These are phyloP conservation scores for Chaetomidium leptoderma DNA, from an alignment of 495 filamentous ascomycete genomes.

Conservation along the genomic window DNA sequence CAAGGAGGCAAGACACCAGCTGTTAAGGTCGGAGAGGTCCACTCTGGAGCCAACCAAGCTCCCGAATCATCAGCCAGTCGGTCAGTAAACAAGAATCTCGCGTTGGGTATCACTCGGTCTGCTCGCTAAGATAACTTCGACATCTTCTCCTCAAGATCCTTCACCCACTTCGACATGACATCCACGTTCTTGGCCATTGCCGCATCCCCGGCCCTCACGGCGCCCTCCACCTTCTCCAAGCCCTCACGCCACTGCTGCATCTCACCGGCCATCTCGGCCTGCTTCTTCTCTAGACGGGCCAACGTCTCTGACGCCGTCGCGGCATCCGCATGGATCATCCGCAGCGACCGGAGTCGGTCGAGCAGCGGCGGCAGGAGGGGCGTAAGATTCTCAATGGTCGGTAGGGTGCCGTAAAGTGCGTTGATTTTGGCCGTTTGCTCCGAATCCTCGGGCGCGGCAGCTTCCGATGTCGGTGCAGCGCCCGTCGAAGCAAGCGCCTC, in stretches of 20 bases:
- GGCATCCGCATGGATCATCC: constrained; percentile 81
- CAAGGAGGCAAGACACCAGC: no score
- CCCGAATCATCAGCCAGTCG: not conserved
- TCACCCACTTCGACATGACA: constrained; percentile 82
- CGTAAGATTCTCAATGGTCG: constrained; percentile 80
- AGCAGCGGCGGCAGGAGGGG: constrained; percentile 82
- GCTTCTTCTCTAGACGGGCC: constrained; percentile 68
- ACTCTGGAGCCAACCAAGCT: not conserved
- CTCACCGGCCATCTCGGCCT: constrained; percentile 77
- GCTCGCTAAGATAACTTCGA: constrained; percentile 44
- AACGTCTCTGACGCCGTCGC: constrained; percentile 78
- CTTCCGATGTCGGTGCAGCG: constrained; percentile 34
- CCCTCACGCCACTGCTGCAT: constrained; percentile 83
- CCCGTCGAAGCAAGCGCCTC: constrained; percentile 52
- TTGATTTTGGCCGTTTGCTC: constrained; percentile 84
- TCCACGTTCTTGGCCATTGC: constrained; percentile 73
- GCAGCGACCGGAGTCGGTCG: constrained; percentile 76
- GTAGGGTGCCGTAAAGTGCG: constrained; percentile 82
- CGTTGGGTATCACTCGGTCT: constrained; percentile 30
- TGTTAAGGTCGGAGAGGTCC: no score
- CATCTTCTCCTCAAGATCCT: constrained; percentile 75
- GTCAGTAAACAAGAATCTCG: not conserved
- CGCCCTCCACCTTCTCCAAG: constrained; percentile 69
- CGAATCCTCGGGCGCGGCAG: constrained; percentile 40
- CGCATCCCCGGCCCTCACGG: constrained; percentile 62